Conservation (phyloP, 129 eudicot genomes). For the Lactuca saligna region DNA sequence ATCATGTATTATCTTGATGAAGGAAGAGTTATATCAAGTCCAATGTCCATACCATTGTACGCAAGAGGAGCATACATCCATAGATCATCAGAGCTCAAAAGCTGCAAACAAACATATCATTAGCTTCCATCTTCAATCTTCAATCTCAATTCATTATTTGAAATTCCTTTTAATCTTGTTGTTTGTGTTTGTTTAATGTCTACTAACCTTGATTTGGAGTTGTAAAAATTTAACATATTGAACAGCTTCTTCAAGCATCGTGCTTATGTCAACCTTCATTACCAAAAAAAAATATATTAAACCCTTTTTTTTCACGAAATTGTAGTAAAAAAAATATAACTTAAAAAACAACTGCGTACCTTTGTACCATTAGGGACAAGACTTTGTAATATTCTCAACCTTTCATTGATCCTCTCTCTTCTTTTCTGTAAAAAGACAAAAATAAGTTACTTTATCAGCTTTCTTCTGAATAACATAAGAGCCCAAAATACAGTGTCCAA, state of each 20-base stretch:
- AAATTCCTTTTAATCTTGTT: not conserved
- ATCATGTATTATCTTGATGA: slow-evolving; percentile 38
- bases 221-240: slow-evolving; percentile 57
- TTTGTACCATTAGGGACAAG: slow-evolving; percentile 84
- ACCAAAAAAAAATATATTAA: not conserved
- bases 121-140: not conserved
- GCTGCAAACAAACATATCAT: slow-evolving; percentile 40
- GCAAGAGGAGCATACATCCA: slow-evolving; percentile 91
- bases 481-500: no score
- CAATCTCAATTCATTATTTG: not conserved
- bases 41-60: slow-evolving; percentile 67
- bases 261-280: slow-evolving; percentile 73
- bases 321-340: no score
- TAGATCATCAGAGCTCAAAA: slow-evolving; percentile 65
- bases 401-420: slow-evolving; percentile 72
- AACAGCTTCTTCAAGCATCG: slow-evolving; percentile 85
- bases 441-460: not conserved
- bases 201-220: slow-evolving; percentile 61
- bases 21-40: slow-evolving; percentile 44
- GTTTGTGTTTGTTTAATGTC: not conserved
- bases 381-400: slow-evolving; percentile 57
- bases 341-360: slow-evolving; percentile 33
- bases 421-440: slow-evolving; percentile 51
- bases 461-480: not conserved
- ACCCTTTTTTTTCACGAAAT: not conserved